phyloP scores from a whole-genome alignment of 495 filamentous ascomycete genomes.

The Xylaria grammica region DNA sequence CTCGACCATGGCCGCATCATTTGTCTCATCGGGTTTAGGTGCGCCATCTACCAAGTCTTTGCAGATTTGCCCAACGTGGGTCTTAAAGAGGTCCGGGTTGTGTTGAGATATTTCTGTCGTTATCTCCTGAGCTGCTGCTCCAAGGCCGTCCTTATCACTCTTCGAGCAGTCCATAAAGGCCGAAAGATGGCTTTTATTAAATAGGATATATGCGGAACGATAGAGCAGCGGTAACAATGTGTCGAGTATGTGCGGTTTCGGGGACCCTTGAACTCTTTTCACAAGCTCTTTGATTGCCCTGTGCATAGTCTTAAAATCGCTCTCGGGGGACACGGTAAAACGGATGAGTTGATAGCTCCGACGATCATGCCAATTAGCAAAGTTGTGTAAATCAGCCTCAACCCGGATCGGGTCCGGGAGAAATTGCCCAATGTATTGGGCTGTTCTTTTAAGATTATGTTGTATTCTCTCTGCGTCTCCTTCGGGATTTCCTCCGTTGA shows the following conservation, averaged over 20 bases:
- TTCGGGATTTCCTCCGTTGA: slow-evolving; percentile 85
- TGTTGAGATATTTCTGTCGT: slow-evolving; percentile 89
- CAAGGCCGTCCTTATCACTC: slow-evolving; percentile 77
- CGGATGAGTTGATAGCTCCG: slow-evolving; percentile 87
- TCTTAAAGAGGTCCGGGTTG: slow-evolving; percentile 87
- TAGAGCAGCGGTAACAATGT: slow-evolving; percentile 85
- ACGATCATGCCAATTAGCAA: slow-evolving; percentile 89
- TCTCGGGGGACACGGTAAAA: slow-evolving; percentile 82
- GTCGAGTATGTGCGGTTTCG: slow-evolving; percentile 66
- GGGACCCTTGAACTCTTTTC: slow-evolving; percentile 69
- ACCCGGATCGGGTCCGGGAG: slow-evolving; percentile 74
- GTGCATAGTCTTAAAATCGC: slow-evolving; percentile 87
- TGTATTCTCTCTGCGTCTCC: slow-evolving; percentile 72
- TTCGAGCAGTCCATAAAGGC: slow-evolving; percentile 86
- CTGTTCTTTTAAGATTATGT: slow-evolving; percentile 66
- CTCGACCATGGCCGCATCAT: slow-evolving; percentile 74
- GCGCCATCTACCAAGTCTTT: slow-evolving; percentile 80
- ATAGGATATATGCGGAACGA: slow-evolving; percentile 79
- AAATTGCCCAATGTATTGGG: slow-evolving; percentile 71
- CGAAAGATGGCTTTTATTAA: slow-evolving; percentile 92
- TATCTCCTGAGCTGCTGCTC: slow-evolving; percentile 82
- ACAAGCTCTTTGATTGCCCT: slow-evolving; percentile 89
- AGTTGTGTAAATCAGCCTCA: slow-evolving; percentile 79
- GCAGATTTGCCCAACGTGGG: slow-evolving; percentile 91
- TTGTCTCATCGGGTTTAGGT: slow-evolving; percentile 67